Evolutionary conservation across 331 rosid genomes (phyloP), one percentile per base, ranked within the genome.

Genomic region (Acacia pycnantha): DNA sequence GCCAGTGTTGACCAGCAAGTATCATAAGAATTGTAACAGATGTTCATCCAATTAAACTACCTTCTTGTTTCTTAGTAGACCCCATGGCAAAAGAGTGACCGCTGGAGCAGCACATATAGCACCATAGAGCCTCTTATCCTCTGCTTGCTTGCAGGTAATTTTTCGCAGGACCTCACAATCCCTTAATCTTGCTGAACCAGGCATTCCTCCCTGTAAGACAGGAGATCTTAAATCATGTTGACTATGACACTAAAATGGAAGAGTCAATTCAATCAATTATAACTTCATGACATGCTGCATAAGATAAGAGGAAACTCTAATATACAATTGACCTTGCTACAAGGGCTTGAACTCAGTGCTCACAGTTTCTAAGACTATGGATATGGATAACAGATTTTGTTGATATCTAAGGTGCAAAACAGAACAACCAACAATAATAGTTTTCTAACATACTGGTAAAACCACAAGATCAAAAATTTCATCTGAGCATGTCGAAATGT

Each of bases 81-180:
- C 98, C 98, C 98, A 95, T 4, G 98, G 98, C 84, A 93, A 87
- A 72, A 95, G 98, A 0, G 98, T 85, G 40, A 95, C 92, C 11
- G 98, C 98, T 3, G 98, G 98, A 79, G 98, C 98, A 81, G 98
- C 96, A 88, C 94, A 92, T 73, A 93, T 95, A 64, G 98, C 98
- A 83, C 98, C 98, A 59, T 86, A 93, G 13, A 95, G 91, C 90
- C 97, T 88, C 77, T 87, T 93, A 78, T 89, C 90, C 80, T 92
- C 93, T 19, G 97, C 98, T 73, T 95, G 98, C 71, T 79, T 88
- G 81, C 95, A 87, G 22, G 94, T 95, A 44, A 93, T 93, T 82
- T 84, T 81, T 76, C 81, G 81, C 81, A 95, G 88, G 43, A 88
- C 77, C 69, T 91, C 89, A 37, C 92, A 88, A 86, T 95, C 98